Conservation (phyloP, 345 rosid species). For the Linum trigynum region DNA sequence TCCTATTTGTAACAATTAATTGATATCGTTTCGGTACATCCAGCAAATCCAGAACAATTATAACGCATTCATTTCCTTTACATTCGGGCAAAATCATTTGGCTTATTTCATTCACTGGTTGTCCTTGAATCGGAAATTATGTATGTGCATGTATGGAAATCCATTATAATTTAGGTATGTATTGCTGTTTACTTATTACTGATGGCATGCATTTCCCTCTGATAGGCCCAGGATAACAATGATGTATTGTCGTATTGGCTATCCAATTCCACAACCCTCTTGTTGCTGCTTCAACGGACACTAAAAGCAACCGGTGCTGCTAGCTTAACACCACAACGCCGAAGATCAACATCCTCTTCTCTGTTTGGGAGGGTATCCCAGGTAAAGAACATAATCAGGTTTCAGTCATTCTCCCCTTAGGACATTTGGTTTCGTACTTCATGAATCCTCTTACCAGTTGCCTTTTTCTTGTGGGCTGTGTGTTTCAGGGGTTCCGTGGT, state of each 20-base stretch:
- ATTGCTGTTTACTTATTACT: background rate
- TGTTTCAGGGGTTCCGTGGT: constrained; percentile 2
- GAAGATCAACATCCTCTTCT: constrained; percentile 19
- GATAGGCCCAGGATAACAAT: constrained; percentile 20
- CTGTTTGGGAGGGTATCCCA: constrained; percentile 22
- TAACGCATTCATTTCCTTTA: background rate
- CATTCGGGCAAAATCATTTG: too few species aligned
- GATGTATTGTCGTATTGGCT: constrained; percentile 25
- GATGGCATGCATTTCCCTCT: background rate
- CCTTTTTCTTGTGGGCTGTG: background rate
- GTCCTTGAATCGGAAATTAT: background rate
- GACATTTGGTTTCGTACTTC: background rate
- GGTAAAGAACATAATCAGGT: background rate
- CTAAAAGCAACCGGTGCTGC: constrained; percentile 28
- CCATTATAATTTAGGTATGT: background rate
- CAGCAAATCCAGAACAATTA: background rate
- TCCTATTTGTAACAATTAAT: background rate
- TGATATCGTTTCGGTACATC: background rate
- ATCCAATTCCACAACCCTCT: constrained; percentile 20
- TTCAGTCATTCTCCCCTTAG: background rate
- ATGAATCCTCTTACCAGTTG: background rate
- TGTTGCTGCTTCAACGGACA: constrained; percentile 26
- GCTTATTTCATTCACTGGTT: too few species aligned
- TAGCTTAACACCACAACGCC: constrained; percentile 23
- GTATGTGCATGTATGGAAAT: background rate